phyloP scores from a whole-genome alignment of 768 basidiomycete species.

The Tylopilus cervinicoccineus region DNA sequence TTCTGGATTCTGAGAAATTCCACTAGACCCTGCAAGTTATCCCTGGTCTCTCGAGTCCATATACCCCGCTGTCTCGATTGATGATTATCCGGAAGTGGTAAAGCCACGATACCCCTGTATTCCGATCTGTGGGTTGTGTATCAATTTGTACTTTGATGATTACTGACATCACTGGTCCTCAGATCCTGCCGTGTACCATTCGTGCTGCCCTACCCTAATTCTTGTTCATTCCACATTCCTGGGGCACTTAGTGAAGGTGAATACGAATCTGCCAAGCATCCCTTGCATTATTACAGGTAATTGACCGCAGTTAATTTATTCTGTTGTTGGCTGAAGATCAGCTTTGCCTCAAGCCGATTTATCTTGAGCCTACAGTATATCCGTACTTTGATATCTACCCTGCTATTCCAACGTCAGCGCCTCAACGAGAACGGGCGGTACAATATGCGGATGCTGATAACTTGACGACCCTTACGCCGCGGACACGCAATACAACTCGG shows the following conservation, averaged over 20 bases:
- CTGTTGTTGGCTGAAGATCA: slow-evolving; percentile 2
- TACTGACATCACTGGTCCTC: neutral
- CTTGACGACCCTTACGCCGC: neutral
- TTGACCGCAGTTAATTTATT: neutral
- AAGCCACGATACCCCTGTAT: slow-evolving; percentile 21
- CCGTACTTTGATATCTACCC: slow-evolving; percentile 26
- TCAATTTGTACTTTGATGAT: neutral
- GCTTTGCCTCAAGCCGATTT: neutral
- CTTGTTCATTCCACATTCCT: neutral
- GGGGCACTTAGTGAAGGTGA: slow-evolving; percentile 5
- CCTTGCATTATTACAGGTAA: slow-evolving; percentile 15
- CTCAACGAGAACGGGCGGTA: neutral
- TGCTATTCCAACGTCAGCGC: neutral
- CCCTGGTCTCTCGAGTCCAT: slow-evolving; percentile 24
- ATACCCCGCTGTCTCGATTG: slow-evolving; percentile 18
- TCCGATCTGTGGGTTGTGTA: slow-evolving; percentile 21
- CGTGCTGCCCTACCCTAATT: slow-evolving; percentile 9
- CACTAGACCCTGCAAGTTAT: slow-evolving; percentile 22
- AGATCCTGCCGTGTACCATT: slow-evolving; percentile 19
- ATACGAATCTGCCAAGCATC: neutral
- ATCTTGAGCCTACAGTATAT: slow-evolving; percentile 13
- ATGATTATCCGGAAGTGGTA: neutral
- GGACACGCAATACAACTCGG: neutral
- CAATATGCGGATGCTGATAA: neutral
- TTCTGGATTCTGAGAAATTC: neutral